Base-by-base conservation (phyloP, 495 filamentous ascomycete species). In the Podospora anserina region DNA sequence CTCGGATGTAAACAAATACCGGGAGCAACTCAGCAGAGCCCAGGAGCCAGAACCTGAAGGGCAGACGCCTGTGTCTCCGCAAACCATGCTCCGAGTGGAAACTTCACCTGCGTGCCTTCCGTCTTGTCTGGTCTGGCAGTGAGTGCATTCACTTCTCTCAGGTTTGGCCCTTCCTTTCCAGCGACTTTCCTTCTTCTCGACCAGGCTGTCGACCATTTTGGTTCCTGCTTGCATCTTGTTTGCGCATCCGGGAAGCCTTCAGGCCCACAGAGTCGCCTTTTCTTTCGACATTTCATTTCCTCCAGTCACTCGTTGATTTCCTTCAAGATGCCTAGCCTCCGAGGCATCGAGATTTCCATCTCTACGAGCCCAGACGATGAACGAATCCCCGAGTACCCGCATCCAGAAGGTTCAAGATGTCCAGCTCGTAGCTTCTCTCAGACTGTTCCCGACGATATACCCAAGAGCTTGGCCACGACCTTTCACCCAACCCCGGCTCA, bases 391-490 rank as follows among this genome's bases (percentile, higher is more conserved):
- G 84, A 87, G 66, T 86, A 81, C 65, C 79, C 82, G 13, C 84
- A 87, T 65, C 83, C 83, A 2, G 84, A 87, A 28, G 78, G 77
- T 66, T 81, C 81, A 0, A 83, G 79, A 26, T 76, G 77, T 44
- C 71, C 69, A 26, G 55, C 23, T 19, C 55, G 55, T 20, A 58
- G 39, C 39, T 49, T 49, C 39, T 49, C 39, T 2, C 39, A 49
- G 9, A 49, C 39, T 49, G 39, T 49, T 3, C 39, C 39, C 39
- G 15, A 49, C 15, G 39, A 13, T 16, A 5, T 49, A 1, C 39
- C 39, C 39, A 49, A 13, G 39, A 49, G 23, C 70, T 83, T 9
- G 44, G 72, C 34, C 70, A 66, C 57, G 61, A 70, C 59, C 66
- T 69, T 28, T 16, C 55, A 19, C 55, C 55, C 55, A 23, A 71